A percentile compares a stretch with the other conserved stretches of the same genome.
These are phyloP conservation scores for Byssochlamys sp. DNA, from an alignment of 2,329 filamentous ascomycete genomes.

Conservation along the genomic window DNA sequence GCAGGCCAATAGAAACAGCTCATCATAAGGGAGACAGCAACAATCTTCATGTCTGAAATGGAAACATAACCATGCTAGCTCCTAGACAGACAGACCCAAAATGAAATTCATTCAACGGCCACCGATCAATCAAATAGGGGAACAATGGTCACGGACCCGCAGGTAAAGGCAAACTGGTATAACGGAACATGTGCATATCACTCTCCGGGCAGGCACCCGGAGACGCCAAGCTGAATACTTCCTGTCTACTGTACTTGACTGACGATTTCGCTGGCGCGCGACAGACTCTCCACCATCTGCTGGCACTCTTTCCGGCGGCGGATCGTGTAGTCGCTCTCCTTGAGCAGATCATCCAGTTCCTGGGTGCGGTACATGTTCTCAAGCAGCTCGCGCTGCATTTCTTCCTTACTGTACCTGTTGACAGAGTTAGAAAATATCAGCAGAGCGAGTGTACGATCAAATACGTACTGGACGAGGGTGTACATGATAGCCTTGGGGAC, in stretches of 20 bases:
- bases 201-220: background rate
- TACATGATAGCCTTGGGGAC: constrained; percentile 99
- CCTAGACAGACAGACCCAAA: background rate
- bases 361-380: constrained; percentile 94
- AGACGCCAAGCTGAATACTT: background rate
- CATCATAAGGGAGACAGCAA: background rate
- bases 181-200: background rate
- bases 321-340: constrained; percentile 95
- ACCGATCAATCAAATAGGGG: background rate
- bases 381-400: constrained; percentile 94
- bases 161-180: background rate
- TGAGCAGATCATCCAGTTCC: constrained; percentile 84
- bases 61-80: background rate
- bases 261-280: constrained; percentile 89
- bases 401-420: constrained; percentile 78
- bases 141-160: background rate
- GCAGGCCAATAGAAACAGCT: background rate
- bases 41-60: constrained; percentile 1
- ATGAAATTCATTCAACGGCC: background rate
- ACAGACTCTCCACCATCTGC: constrained; percentile 94
- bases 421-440: constrained; percentile 5
- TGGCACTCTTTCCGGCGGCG: constrained; percentile 94
- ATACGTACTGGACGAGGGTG: constrained; percentile 78
- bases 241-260: constrained; percentile 55
- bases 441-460: background rate